Percentiles rank a stretch among this genome's conserved stretches.
Conservation (phyloP, 2,329 filamentous ascomycete species). For the Scolecobasidium constrictum region DNA sequence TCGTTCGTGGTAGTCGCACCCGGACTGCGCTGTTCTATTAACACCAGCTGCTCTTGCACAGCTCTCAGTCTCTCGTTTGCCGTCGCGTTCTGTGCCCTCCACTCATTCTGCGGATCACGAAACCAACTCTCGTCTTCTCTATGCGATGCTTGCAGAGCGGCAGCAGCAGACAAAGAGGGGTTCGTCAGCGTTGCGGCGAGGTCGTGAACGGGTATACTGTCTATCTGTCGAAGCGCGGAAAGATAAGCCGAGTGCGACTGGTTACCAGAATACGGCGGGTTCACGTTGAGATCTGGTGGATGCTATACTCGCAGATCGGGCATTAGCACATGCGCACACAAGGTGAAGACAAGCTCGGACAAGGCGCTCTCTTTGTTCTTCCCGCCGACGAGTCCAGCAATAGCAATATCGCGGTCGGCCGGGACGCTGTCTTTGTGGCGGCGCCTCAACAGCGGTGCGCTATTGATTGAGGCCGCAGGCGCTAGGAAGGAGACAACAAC, state of each 20-base stretch:
- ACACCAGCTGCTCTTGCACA: constrained; percentile 13
- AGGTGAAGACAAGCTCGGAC: too few species aligned
- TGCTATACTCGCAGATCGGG: too few species aligned
- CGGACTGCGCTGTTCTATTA: constrained; percentile 13
- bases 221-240: constrained; percentile 9
- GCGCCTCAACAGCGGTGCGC: too few species aligned
- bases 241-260: constrained; percentile 8
- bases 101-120: constrained; percentile 24
- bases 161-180: neutral
- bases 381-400: too few species aligned
- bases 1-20: neutral
- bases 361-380: too few species aligned
- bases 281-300: too few species aligned
- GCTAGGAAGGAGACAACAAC: too few species aligned
- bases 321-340: too few species aligned
- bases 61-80: constrained; percentile 11
- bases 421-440: too few species aligned
- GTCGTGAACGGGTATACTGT: constrained; percentile 9
- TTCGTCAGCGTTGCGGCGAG: constrained; percentile 10
- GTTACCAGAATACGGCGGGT: neutral
- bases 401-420: too few species aligned
- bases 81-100: constrained; percentile 20
- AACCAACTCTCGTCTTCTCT: constrained; percentile 28
- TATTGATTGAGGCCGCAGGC: too few species aligned
- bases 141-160: constrained; percentile 11